Base-by-base conservation (phyloP, 768 basidiomycete genomes). In the Naganishia kalamii region DNA sequence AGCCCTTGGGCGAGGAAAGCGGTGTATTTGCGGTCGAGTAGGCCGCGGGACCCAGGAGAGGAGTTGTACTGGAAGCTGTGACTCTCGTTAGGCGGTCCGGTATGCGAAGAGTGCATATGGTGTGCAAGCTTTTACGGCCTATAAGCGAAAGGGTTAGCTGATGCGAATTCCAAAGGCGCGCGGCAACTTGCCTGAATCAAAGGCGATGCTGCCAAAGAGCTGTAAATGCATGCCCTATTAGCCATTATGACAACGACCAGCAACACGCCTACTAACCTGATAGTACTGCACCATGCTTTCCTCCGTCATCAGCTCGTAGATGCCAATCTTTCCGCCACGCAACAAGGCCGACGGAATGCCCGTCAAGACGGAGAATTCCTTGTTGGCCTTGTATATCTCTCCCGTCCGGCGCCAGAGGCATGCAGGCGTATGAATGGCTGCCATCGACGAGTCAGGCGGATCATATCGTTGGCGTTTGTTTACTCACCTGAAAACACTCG, bases 271-370 rank as follows among this genome's bases (percentile, higher is more conserved):
- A 25, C 83, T 44, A 37, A 88, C 91, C 86, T 98, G 93, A 91
- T 92, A 97, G 73, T 96, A 97, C 75, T 93, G 92, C 44, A 96
- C 92, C 2, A 92, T 92, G 0, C 87, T 88, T 75, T 94, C 92
- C 77, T 99, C 94, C 0, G 92, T 88, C 93, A 99, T 96, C 51
- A 98, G 84, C 77, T 98, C 94, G 79, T 96, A 98, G 63, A 99
- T 96, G 73, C 92, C 94, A 25, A 96, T 79, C 40, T 90, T 87
- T 3, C 94, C 94, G 83, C 90, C 74, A 15, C 69, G 67, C 63
- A 73, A 70, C 69, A 32, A 96, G 83, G 23, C 92, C 87, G 33
- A 96, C 84, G 73, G 74, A n/a, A 74, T 68, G 3, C 71, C 74
- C 13, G 72, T 75, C 8, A 98, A 81, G 72, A 91, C 90, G 6